Conservation (phyloP, 139 green algal species). For the Tetratostichococcus sp. region DNA sequence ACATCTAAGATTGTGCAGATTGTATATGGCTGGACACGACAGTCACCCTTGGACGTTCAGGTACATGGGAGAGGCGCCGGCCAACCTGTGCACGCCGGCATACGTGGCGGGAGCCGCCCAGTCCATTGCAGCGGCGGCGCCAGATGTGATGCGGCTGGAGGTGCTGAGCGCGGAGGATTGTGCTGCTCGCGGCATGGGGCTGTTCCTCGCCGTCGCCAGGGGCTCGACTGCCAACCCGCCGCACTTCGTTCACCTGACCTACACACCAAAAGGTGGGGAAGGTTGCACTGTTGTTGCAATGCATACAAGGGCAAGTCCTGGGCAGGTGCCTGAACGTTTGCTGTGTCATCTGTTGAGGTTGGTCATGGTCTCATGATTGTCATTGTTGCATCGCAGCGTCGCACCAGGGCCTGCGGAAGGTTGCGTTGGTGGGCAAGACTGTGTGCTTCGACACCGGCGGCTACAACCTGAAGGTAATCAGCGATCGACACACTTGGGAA, state of each 20-base stretch:
- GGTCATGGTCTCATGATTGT: too few relatives aligned
- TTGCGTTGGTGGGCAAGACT: slow-evolving; percentile 86
- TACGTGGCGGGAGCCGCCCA: slow-evolving; percentile 74
- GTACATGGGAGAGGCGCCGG: slow-evolving; percentile 90
- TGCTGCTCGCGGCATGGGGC: slow-evolving; percentile 88
- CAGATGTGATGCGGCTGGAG: slow-evolving; percentile 41
- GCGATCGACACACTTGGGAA: too few relatives aligned
- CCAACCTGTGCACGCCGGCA: slow-evolving; percentile 91
- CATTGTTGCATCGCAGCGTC: background rate
- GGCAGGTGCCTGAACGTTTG: too few relatives aligned
- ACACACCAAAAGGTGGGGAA: slow-evolving; percentile 56
- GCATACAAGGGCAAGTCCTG: too few relatives aligned
- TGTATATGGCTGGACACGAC: background rate
- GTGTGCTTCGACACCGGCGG: slow-evolving; percentile 86
- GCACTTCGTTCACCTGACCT: slow-evolving; percentile 98
- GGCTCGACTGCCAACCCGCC: slow-evolving; percentile 72
- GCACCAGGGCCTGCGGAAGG: slow-evolving; percentile 39
- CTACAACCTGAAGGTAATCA: slow-evolving; percentile 94
- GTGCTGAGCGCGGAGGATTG: slow-evolving; percentile 89
- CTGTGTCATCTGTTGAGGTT: too few relatives aligned
- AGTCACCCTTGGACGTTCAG: slow-evolving; percentile 15
- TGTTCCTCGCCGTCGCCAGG: slow-evolving; percentile 84
- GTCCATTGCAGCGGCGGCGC: slow-evolving; percentile 45
- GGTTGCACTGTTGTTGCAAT: too few relatives aligned
- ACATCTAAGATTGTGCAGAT: too few relatives aligned